A percentile compares a stretch with the other conserved stretches of the same genome.
Evolutionary conservation across 2,329 filamentous ascomycete species (phyloP).

Genomic region (Talaromyces sp.): DNA sequence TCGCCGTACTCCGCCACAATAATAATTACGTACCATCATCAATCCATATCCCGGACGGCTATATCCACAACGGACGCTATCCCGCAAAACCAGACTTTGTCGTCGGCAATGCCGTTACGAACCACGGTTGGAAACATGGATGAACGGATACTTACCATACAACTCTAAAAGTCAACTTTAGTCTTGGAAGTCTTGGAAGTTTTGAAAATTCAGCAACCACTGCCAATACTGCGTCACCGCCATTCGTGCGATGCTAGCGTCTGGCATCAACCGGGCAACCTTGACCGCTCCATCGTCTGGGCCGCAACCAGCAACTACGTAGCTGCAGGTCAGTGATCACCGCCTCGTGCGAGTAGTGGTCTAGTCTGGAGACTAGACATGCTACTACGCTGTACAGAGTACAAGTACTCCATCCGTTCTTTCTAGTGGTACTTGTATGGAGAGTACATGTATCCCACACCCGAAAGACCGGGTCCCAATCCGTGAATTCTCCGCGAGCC

Average conservation of each 20-base stretch:
- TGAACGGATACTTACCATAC: background rate
- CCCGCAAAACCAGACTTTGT: conserved; percentile 3
- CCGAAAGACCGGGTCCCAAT: background rate
- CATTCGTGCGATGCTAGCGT: conserved; percentile 2
- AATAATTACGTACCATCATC: background rate
- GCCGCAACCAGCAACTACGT: conserved; percentile 2
- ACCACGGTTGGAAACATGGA: background rate
- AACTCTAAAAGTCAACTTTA: background rate
- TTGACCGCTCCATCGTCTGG: conserved; percentile 7
- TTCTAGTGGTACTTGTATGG: background rate
- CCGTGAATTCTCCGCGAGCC: background rate
- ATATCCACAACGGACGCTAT: conserved; percentile 8
- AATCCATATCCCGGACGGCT: background rate
- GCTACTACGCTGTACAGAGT: no score
- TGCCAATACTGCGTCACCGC: conserved; percentile 1
- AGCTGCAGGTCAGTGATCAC: background rate
- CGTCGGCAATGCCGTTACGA: background rate
- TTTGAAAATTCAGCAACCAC: background rate
- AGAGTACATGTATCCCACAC: background rate
- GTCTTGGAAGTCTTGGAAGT: background rate
- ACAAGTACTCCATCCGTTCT: background rate
- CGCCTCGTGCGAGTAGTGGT: background rate
- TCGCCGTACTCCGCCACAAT: background rate
- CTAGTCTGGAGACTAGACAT: background rate
- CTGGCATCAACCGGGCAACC: conserved; percentile 8